Evolutionary conservation across 2,329 filamentous ascomycete genomes (phyloP).

Genomic region (Aspergillus novofumigatus): DNA sequence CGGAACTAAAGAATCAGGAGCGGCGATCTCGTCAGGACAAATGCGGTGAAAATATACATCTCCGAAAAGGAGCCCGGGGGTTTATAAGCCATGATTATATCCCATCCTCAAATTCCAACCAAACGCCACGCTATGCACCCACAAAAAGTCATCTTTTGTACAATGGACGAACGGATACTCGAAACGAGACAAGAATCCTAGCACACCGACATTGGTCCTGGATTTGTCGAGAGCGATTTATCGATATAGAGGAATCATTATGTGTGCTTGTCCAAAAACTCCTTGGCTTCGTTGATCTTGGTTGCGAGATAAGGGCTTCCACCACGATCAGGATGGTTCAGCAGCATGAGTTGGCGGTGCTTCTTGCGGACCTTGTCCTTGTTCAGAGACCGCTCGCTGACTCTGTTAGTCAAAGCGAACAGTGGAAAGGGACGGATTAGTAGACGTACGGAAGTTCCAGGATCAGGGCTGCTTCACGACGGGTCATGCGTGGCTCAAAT

Average conservation of each 20-base stretch:
- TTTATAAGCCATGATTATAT: slow-evolving; percentile 5
- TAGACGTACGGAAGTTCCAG: slow-evolving; percentile 74
- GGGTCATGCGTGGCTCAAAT: slow-evolving; percentile 94
- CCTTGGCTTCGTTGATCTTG: slow-evolving; percentile 98
- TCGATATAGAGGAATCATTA: slow-evolving; percentile 11
- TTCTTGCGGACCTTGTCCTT: slow-evolving; percentile 95
- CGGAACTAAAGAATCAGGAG: slow-evolving; percentile 45
- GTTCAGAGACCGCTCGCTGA: slow-evolving; percentile 77
- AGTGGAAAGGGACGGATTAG: not conserved
- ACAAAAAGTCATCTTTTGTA: slow-evolving; percentile 26
- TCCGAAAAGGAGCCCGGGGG: slow-evolving; percentile 36
- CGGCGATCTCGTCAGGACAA: slow-evolving; percentile 57
- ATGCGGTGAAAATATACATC: slow-evolving; percentile 63
- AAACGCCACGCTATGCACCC: slow-evolving; percentile 42
- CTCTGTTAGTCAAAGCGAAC: slow-evolving; percentile 8
- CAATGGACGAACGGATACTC: slow-evolving; percentile 5
- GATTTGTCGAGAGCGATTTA: not conserved
- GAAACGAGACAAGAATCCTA: not conserved
- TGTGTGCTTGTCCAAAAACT: slow-evolving; percentile 76
- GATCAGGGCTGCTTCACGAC: slow-evolving; percentile 85
- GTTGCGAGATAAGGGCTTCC: slow-evolving; percentile 95
- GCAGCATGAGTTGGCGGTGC: slow-evolving; percentile 90
- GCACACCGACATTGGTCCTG: not conserved
- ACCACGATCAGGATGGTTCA: slow-evolving; percentile 96
- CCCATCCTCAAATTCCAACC: slow-evolving; percentile 26